phyloP scores from a whole-genome alignment of 441 rosid genomes.

The Syzygium syzygioides region DNA sequence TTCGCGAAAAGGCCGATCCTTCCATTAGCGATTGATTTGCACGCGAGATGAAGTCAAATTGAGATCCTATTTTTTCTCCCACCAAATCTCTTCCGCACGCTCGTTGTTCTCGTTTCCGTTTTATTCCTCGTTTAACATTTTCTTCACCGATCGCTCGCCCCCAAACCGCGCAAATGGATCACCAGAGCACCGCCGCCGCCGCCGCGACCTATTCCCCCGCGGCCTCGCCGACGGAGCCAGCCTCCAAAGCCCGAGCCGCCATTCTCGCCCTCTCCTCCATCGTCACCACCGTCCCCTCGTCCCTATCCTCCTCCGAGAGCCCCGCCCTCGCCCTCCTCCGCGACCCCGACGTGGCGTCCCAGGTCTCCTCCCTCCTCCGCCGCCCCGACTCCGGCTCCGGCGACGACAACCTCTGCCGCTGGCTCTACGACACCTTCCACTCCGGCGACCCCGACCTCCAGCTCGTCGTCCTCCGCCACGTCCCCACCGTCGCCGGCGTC shows the following conservation, averaged over 20 bases:
- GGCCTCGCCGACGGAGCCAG: conserved; percentile 1
- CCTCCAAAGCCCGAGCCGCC: conserved; percentile 29
- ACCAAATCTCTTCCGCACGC: neutral
- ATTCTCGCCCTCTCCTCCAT: conserved; percentile 48
- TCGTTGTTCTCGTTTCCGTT: neutral
- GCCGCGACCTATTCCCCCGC: neutral
- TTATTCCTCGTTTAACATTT: neutral
- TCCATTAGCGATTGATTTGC: neutral
- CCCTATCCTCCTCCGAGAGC: conserved; percentile 27
- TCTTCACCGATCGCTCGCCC: neutral
- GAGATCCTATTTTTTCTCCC: neutral
- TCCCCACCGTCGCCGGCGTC: conserved; percentile 55
- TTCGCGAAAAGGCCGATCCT: neutral
- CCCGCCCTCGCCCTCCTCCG: conserved; percentile 51
- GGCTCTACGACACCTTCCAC: conserved; percentile 91
- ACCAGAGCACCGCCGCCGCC: neutral
- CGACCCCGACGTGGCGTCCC: conserved; percentile 38
- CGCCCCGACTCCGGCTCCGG: conserved; percentile 73
- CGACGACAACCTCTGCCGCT: conserved; percentile 71
- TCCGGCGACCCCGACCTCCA: conserved; percentile 51
- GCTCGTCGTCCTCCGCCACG: conserved; percentile 68
- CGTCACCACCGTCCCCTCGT: conserved; percentile 35
- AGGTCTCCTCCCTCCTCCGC: conserved; percentile 57
- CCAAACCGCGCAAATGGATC: neutral
- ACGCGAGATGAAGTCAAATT: neutral